phyloP scores from a whole-genome alignment of 495 filamentous ascomycete genomes.

The Extremus antarcticus region DNA sequence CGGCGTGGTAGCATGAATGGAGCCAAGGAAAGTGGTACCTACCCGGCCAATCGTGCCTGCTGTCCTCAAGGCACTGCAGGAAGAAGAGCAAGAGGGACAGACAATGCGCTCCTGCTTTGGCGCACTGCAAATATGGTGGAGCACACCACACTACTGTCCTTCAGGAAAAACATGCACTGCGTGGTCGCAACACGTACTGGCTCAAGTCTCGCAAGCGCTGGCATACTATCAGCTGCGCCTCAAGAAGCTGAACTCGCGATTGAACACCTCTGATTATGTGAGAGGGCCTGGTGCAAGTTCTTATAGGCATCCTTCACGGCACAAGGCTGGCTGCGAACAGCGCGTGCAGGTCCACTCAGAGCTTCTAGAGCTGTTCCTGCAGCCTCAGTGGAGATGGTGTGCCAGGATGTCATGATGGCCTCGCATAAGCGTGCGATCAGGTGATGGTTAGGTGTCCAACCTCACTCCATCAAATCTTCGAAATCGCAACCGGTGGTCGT shows the following conservation, averaged over 20 bases:
- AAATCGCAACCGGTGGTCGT: too few relatives aligned
- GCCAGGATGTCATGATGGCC: neutral
- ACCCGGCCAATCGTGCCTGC: neutral
- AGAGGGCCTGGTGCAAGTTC: neutral
- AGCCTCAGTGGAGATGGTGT: constrained; percentile 1
- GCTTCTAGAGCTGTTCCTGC: neutral
- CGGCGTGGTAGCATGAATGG: neutral
- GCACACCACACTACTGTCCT: too few relatives aligned
- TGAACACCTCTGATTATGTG: neutral
- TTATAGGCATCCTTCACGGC: neutral
- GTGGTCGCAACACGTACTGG: too few relatives aligned
- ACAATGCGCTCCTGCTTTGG: too few relatives aligned
- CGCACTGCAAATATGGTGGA: too few relatives aligned
- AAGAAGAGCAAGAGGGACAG: neutral
- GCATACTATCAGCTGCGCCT: neutral
- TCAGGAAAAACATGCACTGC: too few relatives aligned
- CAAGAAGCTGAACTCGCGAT: too few relatives aligned
- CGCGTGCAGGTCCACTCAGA: neutral
- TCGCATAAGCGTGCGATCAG: neutral
- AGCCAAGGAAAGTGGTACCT: neutral
- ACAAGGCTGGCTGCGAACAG: neutral
- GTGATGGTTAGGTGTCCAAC: neutral
- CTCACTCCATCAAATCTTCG: neutral
- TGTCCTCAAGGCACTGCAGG: neutral
- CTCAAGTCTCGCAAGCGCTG: too few relatives aligned